Evolutionary conservation across 108 stramenopile genomes (phyloP).

Genomic region (Nitzschia sp.): DNA sequence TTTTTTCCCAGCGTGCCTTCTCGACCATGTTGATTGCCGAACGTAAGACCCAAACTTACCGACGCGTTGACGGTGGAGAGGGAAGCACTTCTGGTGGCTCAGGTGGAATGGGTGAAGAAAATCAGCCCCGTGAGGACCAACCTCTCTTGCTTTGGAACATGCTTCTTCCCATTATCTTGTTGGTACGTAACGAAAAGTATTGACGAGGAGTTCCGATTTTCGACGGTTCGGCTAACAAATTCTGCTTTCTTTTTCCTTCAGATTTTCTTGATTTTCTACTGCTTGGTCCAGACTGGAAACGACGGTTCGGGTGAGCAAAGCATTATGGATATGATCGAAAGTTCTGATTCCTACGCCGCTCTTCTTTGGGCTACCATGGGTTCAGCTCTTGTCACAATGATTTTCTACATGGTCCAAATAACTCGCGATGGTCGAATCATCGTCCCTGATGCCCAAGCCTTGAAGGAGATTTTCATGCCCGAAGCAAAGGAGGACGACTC

Average conservation of each 20-base stretch:
- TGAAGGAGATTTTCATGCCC: conserved; percentile 13
- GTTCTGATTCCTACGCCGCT: conserved; percentile 52
- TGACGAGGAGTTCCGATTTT: neutral
- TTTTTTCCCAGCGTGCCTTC: conserved; percentile 50
- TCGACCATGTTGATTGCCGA: conserved; percentile 78
- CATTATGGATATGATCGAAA: conserved; percentile 58
- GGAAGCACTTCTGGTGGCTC: conserved; percentile 32
- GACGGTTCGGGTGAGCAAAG: conserved; percentile 35
- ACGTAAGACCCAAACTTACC: conserved; percentile 54
- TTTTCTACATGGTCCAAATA: conserved; percentile 58
- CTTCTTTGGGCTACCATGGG: conserved; percentile 68
- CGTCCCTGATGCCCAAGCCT: conserved; percentile 2
- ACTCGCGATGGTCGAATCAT: conserved; percentile 40
- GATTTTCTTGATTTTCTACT: conserved; percentile 60
- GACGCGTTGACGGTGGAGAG: conserved; percentile 64
- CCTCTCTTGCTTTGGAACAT: conserved; percentile 59
- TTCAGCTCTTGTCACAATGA: conserved; percentile 34
- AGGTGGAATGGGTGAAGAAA: conserved; percentile 19
- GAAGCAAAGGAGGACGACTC: conserved; percentile 12
- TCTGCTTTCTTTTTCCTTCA: neutral
- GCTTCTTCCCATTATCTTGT: conserved; percentile 26
- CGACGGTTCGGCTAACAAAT: neutral
- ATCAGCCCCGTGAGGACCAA: conserved; percentile 47
- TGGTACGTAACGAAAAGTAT: neutral
- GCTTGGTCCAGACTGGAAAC: conserved; percentile 59